Conservation (phyloP, 192 early-diverging fungal species). For the Podochytrium sp. region DNA sequence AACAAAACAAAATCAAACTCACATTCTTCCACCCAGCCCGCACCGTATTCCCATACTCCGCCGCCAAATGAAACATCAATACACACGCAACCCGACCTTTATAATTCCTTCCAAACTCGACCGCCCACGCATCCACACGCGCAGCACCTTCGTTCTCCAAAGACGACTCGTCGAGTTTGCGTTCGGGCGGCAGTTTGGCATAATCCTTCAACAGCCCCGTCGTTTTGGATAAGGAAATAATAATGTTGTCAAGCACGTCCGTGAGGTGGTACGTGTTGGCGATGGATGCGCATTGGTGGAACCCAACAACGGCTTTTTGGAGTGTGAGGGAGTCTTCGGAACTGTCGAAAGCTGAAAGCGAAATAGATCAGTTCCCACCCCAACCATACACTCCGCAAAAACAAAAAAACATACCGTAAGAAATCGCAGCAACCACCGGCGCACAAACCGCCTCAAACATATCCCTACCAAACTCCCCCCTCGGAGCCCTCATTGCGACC, state of each 20-base stretch:
- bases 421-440: slow-evolving; percentile 76
- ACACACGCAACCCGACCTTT: slow-evolving; percentile 89
- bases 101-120: slow-evolving; percentile 89
- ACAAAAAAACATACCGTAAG: slow-evolving; percentile 66
- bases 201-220: slow-evolving; percentile 65
- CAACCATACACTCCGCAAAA: slow-evolving; percentile 7
- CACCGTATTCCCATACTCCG: slow-evolving; percentile 71
- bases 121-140: slow-evolving; percentile 56
- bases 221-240: slow-evolving; percentile 73
- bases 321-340: slow-evolving; percentile 77
- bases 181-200: slow-evolving; percentile 27
- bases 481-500: slow-evolving; percentile 31
- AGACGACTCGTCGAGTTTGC: slow-evolving; percentile 11
- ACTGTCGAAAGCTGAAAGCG: slow-evolving; percentile 71
- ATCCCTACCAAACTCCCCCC: slow-evolving; percentile 73
- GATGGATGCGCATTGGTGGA: slow-evolving; percentile 73
- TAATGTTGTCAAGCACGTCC: slow-evolving; percentile 80
- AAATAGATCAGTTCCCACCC: slow-evolving; percentile 32
- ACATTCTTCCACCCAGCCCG: slow-evolving; percentile 74
- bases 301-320: slow-evolving; percentile 80
- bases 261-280: slow-evolving; percentile 73
- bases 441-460: slow-evolving; percentile 79
- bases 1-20: slow-evolving; percentile 4
- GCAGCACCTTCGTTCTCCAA: not conserved
- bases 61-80: slow-evolving; percentile 78